phyloP scores from a whole-genome alignment of 2,329 filamentous ascomycete species.

The Arthrobotrys megalospora region DNA sequence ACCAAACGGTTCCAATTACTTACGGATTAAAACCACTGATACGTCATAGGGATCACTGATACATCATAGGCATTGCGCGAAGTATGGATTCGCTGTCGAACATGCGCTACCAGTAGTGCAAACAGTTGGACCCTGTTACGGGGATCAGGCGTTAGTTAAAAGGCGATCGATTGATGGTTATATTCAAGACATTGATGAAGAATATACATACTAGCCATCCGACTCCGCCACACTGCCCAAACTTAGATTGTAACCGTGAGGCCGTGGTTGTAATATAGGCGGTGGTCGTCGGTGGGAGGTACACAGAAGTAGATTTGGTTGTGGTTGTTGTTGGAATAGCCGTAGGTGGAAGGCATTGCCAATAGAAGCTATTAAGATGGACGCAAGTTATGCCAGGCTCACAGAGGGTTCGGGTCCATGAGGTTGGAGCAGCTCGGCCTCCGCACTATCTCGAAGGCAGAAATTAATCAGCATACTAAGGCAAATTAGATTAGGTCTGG shows the following conservation, averaged over 20 bases:
- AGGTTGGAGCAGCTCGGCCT: slow-evolving; percentile 21
- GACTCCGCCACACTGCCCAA: slow-evolving; percentile 6
- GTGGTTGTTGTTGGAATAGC: slow-evolving; percentile 12
- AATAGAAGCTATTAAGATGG: slow-evolving; percentile 17
- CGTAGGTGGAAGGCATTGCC: slow-evolving; percentile 21
- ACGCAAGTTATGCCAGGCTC: background rate
- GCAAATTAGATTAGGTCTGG: no score
- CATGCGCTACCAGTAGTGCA: background rate
- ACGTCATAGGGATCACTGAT: no score
- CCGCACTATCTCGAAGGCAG: slow-evolving; percentile 8
- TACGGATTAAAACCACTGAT: no score
- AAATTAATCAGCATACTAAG: background rate
- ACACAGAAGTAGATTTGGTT: no score
- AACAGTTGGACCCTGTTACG: slow-evolving; percentile 1
- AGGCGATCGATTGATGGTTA: no score
- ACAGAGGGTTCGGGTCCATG: slow-evolving; percentile 24
- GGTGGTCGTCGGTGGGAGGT: background rate
- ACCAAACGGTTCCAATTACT: no score
- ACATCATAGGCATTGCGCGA: slow-evolving; percentile 25
- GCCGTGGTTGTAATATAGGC: background rate
- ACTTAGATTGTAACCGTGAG: slow-evolving; percentile 1
- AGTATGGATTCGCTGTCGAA: slow-evolving; percentile 17
- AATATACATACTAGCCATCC: background rate
- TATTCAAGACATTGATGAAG: background rate
- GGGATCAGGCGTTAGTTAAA: background rate